Percentiles rank a stretch among this genome's conserved stretches.
Conservation (phyloP, 768 basidiomycete species). For the Suillus subaureus region DNA sequence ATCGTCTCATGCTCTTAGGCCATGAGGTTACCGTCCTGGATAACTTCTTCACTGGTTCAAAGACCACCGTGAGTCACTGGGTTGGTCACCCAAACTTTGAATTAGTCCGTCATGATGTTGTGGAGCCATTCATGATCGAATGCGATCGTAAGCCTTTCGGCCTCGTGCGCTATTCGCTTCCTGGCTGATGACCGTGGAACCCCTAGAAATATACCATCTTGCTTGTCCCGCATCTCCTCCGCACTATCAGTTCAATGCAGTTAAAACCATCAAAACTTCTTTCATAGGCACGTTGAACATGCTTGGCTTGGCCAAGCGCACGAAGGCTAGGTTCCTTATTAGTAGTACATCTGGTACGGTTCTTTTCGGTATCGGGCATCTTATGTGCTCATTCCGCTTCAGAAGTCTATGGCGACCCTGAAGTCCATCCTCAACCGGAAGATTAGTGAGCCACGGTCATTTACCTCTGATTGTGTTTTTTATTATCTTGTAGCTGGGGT, state of each 20-base stretch:
- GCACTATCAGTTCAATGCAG: slow-evolving; percentile 96
- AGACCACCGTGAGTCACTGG: slow-evolving; percentile 96
- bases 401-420: slow-evolving; percentile 99
- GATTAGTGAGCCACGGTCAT: slow-evolving; percentile 72
- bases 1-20: slow-evolving; percentile 95
- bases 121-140: slow-evolving; percentile 98
- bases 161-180: slow-evolving; percentile 4
- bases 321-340: slow-evolving; percentile 96
- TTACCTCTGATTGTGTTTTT: slow-evolving; percentile 16
- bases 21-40: slow-evolving; percentile 97
- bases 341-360: slow-evolving; percentile 86
- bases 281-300: slow-evolving; percentile 99
- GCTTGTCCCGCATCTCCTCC: slow-evolving; percentile 98
- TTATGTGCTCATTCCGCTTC: slow-evolving; percentile 10
- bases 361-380: background rate
- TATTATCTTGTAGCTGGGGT: slow-evolving; percentile 70
- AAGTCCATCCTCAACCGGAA: slow-evolving; percentile 95
- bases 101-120: slow-evolving; percentile 95
- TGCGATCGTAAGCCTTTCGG: slow-evolving; percentile 80
- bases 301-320: slow-evolving; percentile 97
- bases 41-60: slow-evolving; percentile 98
- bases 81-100: slow-evolving; percentile 99
- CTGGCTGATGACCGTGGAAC: background rate
- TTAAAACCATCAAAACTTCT: slow-evolving; percentile 98
- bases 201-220: slow-evolving; percentile 92